Percentiles rank a stretch among this genome's conserved stretches.
phyloP scores from a whole-genome alignment of 805 yeast genomes.

The Pichia eremophila region DNA sequence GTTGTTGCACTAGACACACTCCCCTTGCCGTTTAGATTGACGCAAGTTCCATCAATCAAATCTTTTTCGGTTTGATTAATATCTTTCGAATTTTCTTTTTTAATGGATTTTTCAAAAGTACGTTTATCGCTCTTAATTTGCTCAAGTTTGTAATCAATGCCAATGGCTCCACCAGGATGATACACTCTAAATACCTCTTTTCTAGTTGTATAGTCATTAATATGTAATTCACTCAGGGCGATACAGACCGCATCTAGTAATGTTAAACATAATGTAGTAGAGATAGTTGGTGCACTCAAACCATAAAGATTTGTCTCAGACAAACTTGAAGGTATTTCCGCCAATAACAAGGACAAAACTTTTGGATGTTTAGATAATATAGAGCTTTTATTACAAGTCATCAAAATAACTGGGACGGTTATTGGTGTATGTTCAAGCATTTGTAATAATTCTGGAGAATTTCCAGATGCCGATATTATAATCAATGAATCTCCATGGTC shows the following conservation, averaged over 20 bases:
- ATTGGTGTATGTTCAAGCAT: conserved; percentile 50
- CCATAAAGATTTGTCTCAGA: conserved; percentile 64
- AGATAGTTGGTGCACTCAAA: conserved; percentile 78
- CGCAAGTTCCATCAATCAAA: no score
- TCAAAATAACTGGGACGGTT: conserved; percentile 44
- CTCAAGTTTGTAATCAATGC: conserved; percentile 29
- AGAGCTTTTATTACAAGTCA: conserved; percentile 56
- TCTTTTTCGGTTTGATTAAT: not conserved
- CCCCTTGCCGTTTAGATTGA: no score
- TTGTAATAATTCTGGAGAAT: conserved; percentile 62
- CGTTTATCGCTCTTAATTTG: not conserved
- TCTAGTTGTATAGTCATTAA: conserved; percentile 45
- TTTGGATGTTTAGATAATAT: conserved; percentile 42
- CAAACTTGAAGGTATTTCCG: conserved; percentile 49
- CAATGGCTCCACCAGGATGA: conserved; percentile 93
- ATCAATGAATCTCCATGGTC: conserved; percentile 48
- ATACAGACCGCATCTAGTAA: conserved; percentile 73
- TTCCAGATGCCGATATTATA: conserved; percentile 72
- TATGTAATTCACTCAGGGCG: conserved; percentile 60
- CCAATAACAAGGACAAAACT: conserved; percentile 45
- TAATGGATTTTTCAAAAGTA: not conserved
- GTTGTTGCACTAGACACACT: not conserved
- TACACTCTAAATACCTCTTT: conserved; percentile 51
- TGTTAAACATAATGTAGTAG: conserved; percentile 68
- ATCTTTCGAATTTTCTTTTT: not conserved